Evolutionary conservation across 225 moss, liverwort and hornwort genomes (phyloP).

Genomic region (Antitrichia curtipendula): DNA sequence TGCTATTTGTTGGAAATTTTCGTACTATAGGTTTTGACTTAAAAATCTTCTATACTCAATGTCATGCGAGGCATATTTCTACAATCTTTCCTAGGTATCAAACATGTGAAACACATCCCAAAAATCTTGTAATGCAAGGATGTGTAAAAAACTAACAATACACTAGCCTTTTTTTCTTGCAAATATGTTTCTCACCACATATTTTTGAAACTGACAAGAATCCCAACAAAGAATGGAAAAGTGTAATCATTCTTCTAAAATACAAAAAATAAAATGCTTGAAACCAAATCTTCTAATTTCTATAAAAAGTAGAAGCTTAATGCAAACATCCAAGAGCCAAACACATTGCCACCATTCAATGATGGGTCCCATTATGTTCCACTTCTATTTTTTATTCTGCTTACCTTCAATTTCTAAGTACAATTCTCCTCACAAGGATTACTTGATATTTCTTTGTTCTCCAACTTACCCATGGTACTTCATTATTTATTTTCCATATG

Average conservation of each 20-base stretch:
- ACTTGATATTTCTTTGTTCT: too few relatives aligned
- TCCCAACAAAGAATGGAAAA: neutral
- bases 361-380: too few relatives aligned
- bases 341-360: neutral
- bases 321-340: neutral
- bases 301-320: neutral
- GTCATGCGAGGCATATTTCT: neutral
- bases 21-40: neutral
- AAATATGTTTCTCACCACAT: accelerated
- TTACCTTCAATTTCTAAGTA: too few relatives aligned
- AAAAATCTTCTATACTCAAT: neutral
- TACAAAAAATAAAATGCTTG: neutral
- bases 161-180: neutral
- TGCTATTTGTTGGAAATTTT: neutral
- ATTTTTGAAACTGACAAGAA: neutral
- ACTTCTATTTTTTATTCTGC: too few relatives aligned
- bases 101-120: neutral
- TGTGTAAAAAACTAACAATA: neutral
- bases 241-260: neutral
- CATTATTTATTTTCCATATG: neutral
- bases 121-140: neutral
- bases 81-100: neutral
- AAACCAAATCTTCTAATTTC: neutral
- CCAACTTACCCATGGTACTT: neutral
- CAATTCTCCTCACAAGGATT: too few relatives aligned